Evolutionary conservation across 2,329 filamentous ascomycete genomes (phyloP).

Genomic region (Metarhizium brunneum): DNA sequence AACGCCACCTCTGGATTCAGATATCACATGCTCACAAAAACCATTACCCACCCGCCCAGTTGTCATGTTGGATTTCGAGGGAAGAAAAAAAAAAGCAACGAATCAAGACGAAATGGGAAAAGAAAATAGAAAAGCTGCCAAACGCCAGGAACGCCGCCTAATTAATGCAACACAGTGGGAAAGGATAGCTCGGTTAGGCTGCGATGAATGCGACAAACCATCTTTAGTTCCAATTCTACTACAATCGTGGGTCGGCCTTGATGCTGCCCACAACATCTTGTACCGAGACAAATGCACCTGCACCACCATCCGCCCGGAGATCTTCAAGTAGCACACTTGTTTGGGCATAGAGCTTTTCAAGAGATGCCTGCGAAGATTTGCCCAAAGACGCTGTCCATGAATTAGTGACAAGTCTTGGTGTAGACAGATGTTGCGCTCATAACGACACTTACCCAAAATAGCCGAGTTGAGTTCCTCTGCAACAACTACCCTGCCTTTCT

Average conservation of each 20-base stretch:
- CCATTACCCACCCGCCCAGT: background rate
- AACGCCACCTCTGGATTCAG: background rate
- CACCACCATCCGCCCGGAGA: slow-evolving; percentile 67
- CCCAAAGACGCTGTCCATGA: slow-evolving; percentile 65
- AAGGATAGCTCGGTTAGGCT: background rate
- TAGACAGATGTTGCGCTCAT: background rate
- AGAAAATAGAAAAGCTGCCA: background rate
- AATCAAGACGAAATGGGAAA: background rate
- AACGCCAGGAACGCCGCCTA: slow-evolving; percentile 4
- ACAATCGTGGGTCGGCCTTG: slow-evolving; percentile 13
- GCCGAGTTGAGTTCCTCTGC: slow-evolving; percentile 92
- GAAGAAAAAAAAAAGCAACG: background rate
- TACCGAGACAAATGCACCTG: slow-evolving; percentile 70
- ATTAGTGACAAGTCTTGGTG: slow-evolving; percentile 11
- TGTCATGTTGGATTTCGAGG: background rate
- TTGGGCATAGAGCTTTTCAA: slow-evolving; percentile 81
- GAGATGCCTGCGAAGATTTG: slow-evolving; percentile 75
- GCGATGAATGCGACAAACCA: background rate
- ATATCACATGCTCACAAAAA: background rate
- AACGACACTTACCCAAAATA: slow-evolving; percentile 62
- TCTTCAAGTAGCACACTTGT: slow-evolving; percentile 80
- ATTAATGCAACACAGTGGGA: slow-evolving; percentile 1
- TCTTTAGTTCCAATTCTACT: background rate
- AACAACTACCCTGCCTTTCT: slow-evolving; percentile 63
- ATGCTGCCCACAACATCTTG: slow-evolving; percentile 40